A percentile compares a stretch with the other conserved stretches of the same genome.
phyloP scores from a whole-genome alignment of 176 grass and related monocot species.

The Puya raimondii region DNA sequence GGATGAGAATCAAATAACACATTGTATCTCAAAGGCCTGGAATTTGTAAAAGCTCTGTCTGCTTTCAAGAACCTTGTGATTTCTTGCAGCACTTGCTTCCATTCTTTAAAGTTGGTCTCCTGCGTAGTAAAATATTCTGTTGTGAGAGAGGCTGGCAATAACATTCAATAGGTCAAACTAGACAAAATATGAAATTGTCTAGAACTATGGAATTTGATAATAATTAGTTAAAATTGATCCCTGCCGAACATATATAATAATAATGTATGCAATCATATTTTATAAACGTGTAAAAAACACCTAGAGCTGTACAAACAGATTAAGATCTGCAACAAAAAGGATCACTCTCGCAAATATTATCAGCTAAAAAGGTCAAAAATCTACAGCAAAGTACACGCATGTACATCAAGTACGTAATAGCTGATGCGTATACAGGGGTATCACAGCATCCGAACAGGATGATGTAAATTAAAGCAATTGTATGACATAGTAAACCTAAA shows the following conservation, averaged over 20 bases:
- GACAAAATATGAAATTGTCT: neutral
- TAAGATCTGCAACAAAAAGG: no score
- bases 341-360: no score
- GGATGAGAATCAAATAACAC: conserved; percentile 71
- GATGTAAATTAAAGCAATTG: neutral
- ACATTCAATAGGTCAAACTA: neutral
- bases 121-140: conserved; percentile 23
- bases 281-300: no score
- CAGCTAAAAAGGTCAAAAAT: no score
- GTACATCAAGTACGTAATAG: no score
- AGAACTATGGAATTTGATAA: neutral
- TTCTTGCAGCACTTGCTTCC: conserved; percentile 88
- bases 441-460: neutral
- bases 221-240: neutral
- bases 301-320: no score
- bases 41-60: conserved; percentile 53
- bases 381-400: no score
- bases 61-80: conserved; percentile 82
- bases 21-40: conserved; percentile 73
- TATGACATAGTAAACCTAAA: no score
- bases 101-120: conserved; percentile 95
- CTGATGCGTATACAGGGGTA: no score
- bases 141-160: conserved; percentile 11
- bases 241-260: neutral
- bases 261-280: neutral